A percentile compares a stretch with the other conserved stretches of the same genome.
Conservation (phyloP, 129 eudicot species). For the Daucus carota region DH1_v3.0 NC_030382.2:39951501-39952000, state of each 20-base stretch:
- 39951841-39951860: constrained; percentile 1
- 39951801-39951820: constrained; percentile 3
- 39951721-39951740: constrained; percentile 8
- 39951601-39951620: constrained; percentile 10
- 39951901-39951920: constrained; percentile 5
- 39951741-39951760: not conserved
- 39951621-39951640: constrained; percentile 3
- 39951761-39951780: not conserved
- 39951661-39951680: not conserved
- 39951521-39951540: not conserved
- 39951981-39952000: too few relatives aligned
- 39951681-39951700: constrained; percentile 7
- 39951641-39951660: constrained; percentile 1
- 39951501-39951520: not conserved
- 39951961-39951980: too few relatives aligned
- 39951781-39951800: constrained; percentile 6
- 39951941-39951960: too few relatives aligned
- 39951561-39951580: not conserved
- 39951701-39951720: constrained; percentile 3
- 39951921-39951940: constrained; percentile 20
- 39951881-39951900: not conserved
- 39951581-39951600: constrained; percentile 10
- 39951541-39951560: not conserved
- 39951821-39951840: constrained; percentile 10
- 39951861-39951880: constrained; percentile 8